Conservation (phyloP, 106 monocot genomes). For the Vanilla planifolia region DNA sequence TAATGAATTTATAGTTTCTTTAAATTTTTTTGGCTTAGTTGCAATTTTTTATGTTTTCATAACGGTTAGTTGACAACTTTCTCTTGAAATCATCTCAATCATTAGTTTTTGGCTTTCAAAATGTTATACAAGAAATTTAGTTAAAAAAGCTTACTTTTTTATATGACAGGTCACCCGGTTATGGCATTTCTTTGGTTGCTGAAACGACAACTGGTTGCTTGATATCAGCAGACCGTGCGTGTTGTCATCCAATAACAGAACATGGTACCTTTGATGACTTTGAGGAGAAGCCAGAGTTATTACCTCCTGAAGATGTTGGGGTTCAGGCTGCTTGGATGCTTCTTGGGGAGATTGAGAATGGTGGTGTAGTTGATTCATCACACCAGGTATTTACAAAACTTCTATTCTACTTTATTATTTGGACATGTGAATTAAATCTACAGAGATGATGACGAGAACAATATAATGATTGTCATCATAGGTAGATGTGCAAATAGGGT, state of each 20-base stretch:
- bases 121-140: no score
- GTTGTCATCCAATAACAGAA: conserved; percentile 44
- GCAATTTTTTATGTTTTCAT: no score
- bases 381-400: conserved; percentile 59
- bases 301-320: conserved; percentile 79
- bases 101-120: no score
- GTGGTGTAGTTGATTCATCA: conserved; percentile 87
- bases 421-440: no score
- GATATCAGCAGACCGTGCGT: conserved; percentile 60
- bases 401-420: not conserved
- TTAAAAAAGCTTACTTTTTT: conserved; percentile 3
- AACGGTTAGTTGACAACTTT: no score
- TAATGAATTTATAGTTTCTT: no score
- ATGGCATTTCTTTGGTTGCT: conserved; percentile 85
- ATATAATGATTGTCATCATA: no score
- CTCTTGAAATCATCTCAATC: no score
- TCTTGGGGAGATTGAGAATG: conserved; percentile 76
- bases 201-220: conserved; percentile 82
- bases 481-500: no score
- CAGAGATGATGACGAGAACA: not conserved
- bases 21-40: no score
- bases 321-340: conserved; percentile 67
- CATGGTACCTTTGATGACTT: conserved; percentile 40
- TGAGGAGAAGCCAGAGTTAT: conserved; percentile 52
- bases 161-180: conserved; percentile 76